These are phyloP conservation scores for Pilatotrama ljubarskyi DNA, from an alignment of 768 basidiomycete genomes.

Conservation along the genomic window DNA sequence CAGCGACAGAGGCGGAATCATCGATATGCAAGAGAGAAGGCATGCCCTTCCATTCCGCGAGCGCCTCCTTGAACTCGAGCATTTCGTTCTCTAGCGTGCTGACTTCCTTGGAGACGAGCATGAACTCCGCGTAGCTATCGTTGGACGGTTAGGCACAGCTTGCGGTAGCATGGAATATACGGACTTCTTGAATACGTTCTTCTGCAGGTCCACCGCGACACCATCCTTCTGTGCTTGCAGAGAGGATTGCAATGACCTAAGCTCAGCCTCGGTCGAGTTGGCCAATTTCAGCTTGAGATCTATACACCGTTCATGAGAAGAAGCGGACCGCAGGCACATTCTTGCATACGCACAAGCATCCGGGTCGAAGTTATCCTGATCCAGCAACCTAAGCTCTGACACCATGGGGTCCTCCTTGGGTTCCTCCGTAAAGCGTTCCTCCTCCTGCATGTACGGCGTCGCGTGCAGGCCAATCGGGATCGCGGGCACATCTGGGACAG, in stretches of 20 bases:
- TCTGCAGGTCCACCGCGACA: conserved; percentile 79
- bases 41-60: conserved; percentile 96
- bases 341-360: conserved; percentile 69
- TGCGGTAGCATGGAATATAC: conserved; percentile 19
- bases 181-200: conserved; percentile 93
- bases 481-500: conserved; percentile 58
- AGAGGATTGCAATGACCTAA: conserved; percentile 74
- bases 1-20: conserved; percentile 67
- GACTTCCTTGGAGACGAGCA: conserved; percentile 96
- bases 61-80: conserved; percentile 91
- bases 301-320: conserved; percentile 29
- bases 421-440: conserved; percentile 36
- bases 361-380: conserved; percentile 82
- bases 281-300: conserved; percentile 83
- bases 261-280: conserved; percentile 85
- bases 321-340: not conserved
- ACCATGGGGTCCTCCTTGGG: conserved; percentile 62
- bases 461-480: conserved; percentile 48
- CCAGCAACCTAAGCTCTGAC: conserved; percentile 60
- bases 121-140: conserved; percentile 91
- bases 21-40: conserved; percentile 91
- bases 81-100: conserved; percentile 95
- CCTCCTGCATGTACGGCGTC: conserved; percentile 32
- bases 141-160: not conserved
- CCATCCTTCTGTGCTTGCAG: conserved; percentile 68